Evolutionary conservation across 1,284 basidiomycete genomes (phyloP).

Genomic region (Caloboletus firmus): DNA sequence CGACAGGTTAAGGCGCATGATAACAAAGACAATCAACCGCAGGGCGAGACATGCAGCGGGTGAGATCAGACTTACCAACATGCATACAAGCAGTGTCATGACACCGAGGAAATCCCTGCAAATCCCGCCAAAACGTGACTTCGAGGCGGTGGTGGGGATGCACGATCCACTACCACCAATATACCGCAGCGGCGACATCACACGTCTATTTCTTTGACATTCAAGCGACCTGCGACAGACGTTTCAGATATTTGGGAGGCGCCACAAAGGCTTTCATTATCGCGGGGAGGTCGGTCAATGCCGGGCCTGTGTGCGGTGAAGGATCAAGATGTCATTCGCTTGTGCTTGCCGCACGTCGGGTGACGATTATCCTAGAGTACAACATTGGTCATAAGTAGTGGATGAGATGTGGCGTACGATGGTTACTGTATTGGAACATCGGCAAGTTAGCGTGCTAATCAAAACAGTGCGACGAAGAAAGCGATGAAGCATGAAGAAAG

Average conservation of each 20-base stretch:
- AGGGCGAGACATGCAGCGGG: neutral
- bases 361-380: slow-evolving; percentile 10
- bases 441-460: slow-evolving; percentile 9
- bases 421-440: slow-evolving; percentile 4
- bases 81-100: neutral
- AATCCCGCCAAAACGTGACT: neutral
- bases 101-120: neutral
- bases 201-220: neutral
- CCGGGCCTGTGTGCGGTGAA: neutral
- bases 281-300: neutral
- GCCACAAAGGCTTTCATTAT: slow-evolving; percentile 8
- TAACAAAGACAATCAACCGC: neutral
- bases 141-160: neutral
- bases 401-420: slow-evolving; percentile 7
- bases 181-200: neutral
- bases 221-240: neutral
- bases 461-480: slow-evolving; percentile 16
- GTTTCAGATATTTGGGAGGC: slow-evolving; percentile 5
- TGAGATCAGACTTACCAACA: neutral
- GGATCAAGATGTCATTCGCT: neutral
- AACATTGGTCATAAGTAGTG: slow-evolving; percentile 7
- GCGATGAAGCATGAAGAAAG: slow-evolving; percentile 1
- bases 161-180: neutral
- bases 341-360: neutral
- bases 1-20: neutral